Conservation (phyloP, 2,329 filamentous ascomycete genomes). For the Colletotrichum phormii region DNA sequence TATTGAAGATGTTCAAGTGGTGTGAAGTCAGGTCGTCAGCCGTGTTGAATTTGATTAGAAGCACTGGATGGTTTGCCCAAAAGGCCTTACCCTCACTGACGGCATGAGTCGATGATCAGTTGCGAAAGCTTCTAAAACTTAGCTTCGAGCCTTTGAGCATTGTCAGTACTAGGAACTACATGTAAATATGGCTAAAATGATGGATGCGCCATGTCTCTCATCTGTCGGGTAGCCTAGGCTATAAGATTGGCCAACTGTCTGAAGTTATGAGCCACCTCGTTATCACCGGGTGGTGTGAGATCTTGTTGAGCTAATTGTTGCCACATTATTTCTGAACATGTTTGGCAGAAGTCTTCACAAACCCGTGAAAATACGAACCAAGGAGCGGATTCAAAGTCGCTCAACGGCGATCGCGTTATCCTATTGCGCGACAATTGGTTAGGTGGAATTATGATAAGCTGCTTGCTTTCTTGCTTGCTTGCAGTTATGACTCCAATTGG, state of each 20-base stretch:
- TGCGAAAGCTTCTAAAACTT: no score
- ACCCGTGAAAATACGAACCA: background rate
- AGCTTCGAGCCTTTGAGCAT: no score
- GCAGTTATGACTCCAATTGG: background rate
- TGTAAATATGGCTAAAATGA: no score
- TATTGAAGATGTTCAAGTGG: background rate
- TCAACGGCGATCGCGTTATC: background rate
- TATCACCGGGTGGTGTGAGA: background rate
- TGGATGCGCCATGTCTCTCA: background rate
- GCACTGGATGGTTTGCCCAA: no score
- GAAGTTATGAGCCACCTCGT: background rate
- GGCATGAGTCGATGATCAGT: no score
- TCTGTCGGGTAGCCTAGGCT: background rate
- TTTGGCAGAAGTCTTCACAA: background rate
- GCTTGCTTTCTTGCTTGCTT: background rate
- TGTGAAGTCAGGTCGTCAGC: background rate
- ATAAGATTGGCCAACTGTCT: no score
- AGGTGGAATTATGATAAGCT: background rate
- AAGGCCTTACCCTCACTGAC: no score
- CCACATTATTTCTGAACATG: background rate
- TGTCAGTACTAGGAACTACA: no score
- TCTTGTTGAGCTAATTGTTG: background rate
- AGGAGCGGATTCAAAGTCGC: background rate
- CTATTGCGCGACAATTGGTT: background rate
- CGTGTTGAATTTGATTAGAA: no score